A percentile compares a stretch with the other conserved stretches of the same genome.
Evolutionary conservation across 441 rosid species (phyloP).

Genomic region (Gossypium trilobum): DNA sequence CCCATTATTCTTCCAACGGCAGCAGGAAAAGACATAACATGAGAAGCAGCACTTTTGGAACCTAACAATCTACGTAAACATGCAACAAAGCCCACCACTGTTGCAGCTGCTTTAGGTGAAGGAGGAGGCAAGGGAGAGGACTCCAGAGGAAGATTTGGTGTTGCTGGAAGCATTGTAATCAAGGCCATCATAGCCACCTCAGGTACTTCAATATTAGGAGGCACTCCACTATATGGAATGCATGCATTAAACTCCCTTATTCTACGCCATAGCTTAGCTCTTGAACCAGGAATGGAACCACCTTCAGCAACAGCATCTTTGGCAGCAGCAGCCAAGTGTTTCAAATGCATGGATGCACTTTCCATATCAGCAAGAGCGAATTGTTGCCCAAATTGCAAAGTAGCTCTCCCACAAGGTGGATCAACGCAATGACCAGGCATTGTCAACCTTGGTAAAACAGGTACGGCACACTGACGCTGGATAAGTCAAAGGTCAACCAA

Average conservation of each 20-base stretch:
- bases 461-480: constrained; percentile 81
- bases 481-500: constrained; percentile 21
- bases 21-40: constrained; percentile 97
- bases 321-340: constrained; percentile 92
- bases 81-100: constrained; percentile 92
- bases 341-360: constrained; percentile 72
- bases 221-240: constrained; percentile 82
- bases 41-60: constrained; percentile 91
- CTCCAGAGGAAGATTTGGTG: constrained; percentile 87
- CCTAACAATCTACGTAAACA: constrained; percentile 92
- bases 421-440: constrained; percentile 99
- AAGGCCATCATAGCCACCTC: constrained; percentile 98
- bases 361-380: constrained; percentile 59
- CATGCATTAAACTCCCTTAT: constrained; percentile 99
- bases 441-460: constrained; percentile 88
- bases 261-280: constrained; percentile 98
- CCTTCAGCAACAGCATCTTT: constrained; percentile 99
- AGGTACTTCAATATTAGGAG: constrained; percentile 73
- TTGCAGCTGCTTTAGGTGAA: constrained; percentile 98
- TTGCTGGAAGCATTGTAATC: constrained; percentile 94
- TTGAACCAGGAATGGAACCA: constrained; percentile 90
- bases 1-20: constrained; percentile 99
- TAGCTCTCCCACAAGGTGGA: constrained; percentile 95
- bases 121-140: constrained; percentile 97
- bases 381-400: constrained; percentile 45